phyloP scores from a whole-genome alignment of 2,329 filamentous ascomycete species.

The Trichoderma sp. region DNA sequence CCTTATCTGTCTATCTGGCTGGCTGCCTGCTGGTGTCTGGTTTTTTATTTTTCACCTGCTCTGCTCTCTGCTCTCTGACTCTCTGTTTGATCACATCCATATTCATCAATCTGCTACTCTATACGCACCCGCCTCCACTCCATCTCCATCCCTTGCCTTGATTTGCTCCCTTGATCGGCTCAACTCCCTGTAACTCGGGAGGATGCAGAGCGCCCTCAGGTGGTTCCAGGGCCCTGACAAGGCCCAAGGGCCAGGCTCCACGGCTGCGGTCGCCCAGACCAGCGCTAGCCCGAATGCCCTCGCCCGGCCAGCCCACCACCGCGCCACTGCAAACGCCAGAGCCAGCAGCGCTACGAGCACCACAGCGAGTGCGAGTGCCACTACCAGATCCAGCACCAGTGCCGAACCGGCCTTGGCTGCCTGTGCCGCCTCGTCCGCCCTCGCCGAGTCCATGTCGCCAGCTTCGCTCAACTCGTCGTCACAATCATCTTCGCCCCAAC shows the following conservation, averaged over 20 bases:
- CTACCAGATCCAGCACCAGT: conserved; percentile 10
- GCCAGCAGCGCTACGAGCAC: conserved; percentile 22
- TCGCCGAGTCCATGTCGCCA: conserved; percentile 32
- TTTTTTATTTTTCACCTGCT: background rate
- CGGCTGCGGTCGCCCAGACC: conserved; percentile 1
- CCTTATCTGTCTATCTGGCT: background rate
- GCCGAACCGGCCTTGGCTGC: conserved; percentile 23
- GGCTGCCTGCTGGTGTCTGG: background rate
- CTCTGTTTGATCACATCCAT: background rate
- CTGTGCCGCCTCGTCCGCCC: conserved; percentile 21
- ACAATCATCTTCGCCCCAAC: conserved; percentile 39
- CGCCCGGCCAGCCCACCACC: conserved; percentile 17
- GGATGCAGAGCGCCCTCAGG: conserved; percentile 27
- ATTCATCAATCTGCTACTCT: background rate
- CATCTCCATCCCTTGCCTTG: background rate
- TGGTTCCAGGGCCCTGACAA: conserved; percentile 33
- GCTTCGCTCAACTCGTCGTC: conserved; percentile 35
- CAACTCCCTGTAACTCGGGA: conserved; percentile 1
- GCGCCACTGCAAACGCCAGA: conserved; percentile 20
- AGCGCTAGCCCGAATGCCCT: conserved; percentile 16
- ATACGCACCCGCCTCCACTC: background rate
- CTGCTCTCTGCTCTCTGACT: background rate
- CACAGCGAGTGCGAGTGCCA: conserved; percentile 23
- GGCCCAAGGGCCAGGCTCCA: conserved; percentile 12
- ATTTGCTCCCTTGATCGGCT: background rate